phyloP scores from a whole-genome alignment of 192 early-diverging fungal genomes.

The Phycomyces blakesleeanus region DNA sequence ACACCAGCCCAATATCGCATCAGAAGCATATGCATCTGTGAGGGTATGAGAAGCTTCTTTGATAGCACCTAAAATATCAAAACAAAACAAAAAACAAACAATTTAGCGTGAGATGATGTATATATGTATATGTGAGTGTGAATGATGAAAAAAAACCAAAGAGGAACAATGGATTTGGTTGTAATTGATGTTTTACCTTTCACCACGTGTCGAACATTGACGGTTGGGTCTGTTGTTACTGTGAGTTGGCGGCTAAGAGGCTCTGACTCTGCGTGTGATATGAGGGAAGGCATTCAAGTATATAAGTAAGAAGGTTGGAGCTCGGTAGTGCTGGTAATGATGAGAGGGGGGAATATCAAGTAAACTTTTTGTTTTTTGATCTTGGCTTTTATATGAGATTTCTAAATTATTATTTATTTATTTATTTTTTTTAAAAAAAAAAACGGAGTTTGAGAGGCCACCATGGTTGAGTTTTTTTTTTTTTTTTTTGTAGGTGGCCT shows the following conservation, averaged over 20 bases:
- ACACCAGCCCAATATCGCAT: constrained; percentile 18
- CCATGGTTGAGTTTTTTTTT: neutral
- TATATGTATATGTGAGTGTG: too few species aligned
- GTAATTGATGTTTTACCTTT: constrained; percentile 18
- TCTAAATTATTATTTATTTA: neutral
- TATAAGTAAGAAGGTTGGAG: too few species aligned
- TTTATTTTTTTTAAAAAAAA: neutral
- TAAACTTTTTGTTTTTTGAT: neutral
- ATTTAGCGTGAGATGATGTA: neutral
- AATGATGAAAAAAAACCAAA: too few species aligned
- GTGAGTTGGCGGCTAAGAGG: neutral
- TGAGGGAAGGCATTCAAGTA: too few species aligned
- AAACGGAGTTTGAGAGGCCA: neutral
- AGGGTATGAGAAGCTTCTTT: constrained; percentile 33
- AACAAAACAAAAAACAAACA: neutral
- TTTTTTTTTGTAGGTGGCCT: too few species aligned
- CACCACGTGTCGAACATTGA: constrained; percentile 12
- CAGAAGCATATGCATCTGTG: constrained; percentile 21
- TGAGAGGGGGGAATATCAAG: neutral
- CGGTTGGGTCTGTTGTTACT: constrained; percentile 1
- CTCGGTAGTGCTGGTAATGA: too few species aligned
- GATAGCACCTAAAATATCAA: constrained; percentile 23
- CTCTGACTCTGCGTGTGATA: neutral
- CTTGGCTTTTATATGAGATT: neutral
- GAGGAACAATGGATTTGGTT: too few species aligned